Evolutionary conservation across 2,329 filamentous ascomycete species (phyloP).

Genomic region (Pseudocercospora cruenta): DNA sequence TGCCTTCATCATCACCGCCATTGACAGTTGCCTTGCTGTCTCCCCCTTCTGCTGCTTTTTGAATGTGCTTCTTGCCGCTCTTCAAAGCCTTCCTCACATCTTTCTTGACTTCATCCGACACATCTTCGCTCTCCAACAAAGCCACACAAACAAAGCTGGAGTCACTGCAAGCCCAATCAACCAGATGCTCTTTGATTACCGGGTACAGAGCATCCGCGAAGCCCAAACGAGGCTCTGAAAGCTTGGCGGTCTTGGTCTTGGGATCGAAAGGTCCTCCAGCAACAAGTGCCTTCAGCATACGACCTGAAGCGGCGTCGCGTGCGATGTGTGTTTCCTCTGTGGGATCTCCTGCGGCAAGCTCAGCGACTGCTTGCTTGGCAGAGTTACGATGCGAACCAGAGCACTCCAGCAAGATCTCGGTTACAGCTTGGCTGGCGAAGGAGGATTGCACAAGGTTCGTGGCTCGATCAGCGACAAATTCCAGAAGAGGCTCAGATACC

Average conservation of each 20-base stretch:
- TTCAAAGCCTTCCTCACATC: conserved; percentile 71
- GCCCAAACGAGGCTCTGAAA: conserved; percentile 73
- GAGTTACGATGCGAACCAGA: conserved; percentile 56
- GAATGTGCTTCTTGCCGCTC: conserved; percentile 71
- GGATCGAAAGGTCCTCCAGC: conserved; percentile 86
- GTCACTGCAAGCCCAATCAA: conserved; percentile 83
- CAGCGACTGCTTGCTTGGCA: conserved; percentile 69
- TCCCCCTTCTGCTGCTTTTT: conserved; percentile 62
- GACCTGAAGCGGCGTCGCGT: conserved; percentile 66
- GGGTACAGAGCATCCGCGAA: conserved; percentile 85
- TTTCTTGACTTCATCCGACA: conserved; percentile 66
- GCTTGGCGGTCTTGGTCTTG: conserved; percentile 68
- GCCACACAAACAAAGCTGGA: conserved; percentile 86
- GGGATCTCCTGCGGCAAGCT: conserved; percentile 45
- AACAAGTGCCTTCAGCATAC: conserved; percentile 89
- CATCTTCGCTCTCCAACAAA: conserved; percentile 69
- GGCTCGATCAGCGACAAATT: conserved; percentile 70
- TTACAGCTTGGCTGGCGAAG: conserved; percentile 85
- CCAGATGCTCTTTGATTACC: conserved; percentile 72
- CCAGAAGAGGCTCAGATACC: conserved; percentile 74
- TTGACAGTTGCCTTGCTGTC: conserved; percentile 53
- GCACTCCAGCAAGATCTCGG: conserved; percentile 77
- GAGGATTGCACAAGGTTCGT: conserved; percentile 70
- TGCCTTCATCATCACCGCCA: conserved; percentile 67
- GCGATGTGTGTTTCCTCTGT: conserved; percentile 61